Base-by-base conservation (phyloP, 257 asterid species). In the Nicotiana tabacum region DNA sequence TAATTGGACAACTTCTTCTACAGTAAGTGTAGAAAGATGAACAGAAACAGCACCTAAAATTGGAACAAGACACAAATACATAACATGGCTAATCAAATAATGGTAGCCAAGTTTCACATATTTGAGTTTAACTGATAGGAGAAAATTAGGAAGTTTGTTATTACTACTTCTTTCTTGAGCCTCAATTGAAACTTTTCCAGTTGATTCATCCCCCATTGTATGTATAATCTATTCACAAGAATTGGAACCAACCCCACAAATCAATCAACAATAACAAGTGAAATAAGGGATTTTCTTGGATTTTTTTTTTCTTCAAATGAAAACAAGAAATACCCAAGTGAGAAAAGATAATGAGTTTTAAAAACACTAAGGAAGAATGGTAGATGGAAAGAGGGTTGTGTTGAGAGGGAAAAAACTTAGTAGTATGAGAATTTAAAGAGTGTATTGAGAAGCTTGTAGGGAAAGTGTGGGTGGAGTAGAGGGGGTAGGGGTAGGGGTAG, bases 101-200 rank as follows among this genome's bases (percentile, higher is more conserved):
- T 92, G 97, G 80, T 89, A 91, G 0, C 97, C 97, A 1, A 91
- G 93, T 66, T 93, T 91, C 17, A 91, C 93, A 78, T 93, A 91
- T 74, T 92, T 91, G 56, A 91, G 93, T 81, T 81, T 76, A 6
- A 91, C 91, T 2, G 95, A 89, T 7, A 82, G 81, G 27, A 88
- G 91, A 82, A 92, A 90, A 81, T 91, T 90, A 1, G 97, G 97
- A 82, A 92, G 92, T 9, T 81, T 85, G 7, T 83, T 53, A 16
- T 17, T 43, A 72, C 8, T 67, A 66, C n/a, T 37, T 43, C 9
- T 69, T n/a, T 21, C 78, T 4, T 62, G 78, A 16, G 84, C 11
- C 3, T 92, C 90, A 6, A 90, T 67, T 21, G 92, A 90, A 32
- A 91, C 83, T 81, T 56, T 87, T 9, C 58, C 77, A 2, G 78